Conservation (phyloP, 2,329 filamentous ascomycete genomes). For the Exophiala mesophila region DNA sequence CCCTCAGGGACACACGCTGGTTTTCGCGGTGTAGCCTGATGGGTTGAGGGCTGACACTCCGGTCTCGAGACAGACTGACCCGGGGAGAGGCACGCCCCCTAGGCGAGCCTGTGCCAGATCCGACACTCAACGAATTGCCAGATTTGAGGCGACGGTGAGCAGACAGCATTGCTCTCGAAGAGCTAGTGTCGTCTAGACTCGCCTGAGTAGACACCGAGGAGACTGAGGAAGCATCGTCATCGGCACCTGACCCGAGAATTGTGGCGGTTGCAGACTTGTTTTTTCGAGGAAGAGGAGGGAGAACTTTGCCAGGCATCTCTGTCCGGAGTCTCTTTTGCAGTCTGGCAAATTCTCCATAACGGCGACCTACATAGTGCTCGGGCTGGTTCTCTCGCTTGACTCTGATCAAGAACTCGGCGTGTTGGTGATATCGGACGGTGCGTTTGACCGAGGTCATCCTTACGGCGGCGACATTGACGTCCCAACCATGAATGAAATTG, state of each 20-base stretch:
- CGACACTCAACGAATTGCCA: constrained; percentile 15
- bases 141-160: constrained; percentile 22
- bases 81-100: constrained; percentile 19
- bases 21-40: constrained; percentile 74
- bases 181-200: constrained; percentile 34
- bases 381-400: constrained; percentile 72
- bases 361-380: constrained; percentile 73
- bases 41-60: constrained; percentile 36
- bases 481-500: constrained; percentile 91
- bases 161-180: constrained; percentile 29
- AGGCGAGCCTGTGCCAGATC: constrained; percentile 8
- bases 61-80: constrained; percentile 16
- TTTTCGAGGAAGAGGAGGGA: constrained; percentile 83
- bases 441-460: constrained; percentile 74
- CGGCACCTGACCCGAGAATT: constrained; percentile 54
- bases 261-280: constrained; percentile 74
- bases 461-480: constrained; percentile 90
- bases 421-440: constrained; percentile 83
- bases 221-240: constrained; percentile 72
- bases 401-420: constrained; percentile 87
- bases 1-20: constrained; percentile 84
- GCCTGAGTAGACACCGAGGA: constrained; percentile 72
- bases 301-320: constrained; percentile 84
- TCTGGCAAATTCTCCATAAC: constrained; percentile 81
- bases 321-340: constrained; percentile 74